Conservation (phyloP, 148 eudicot genomes). For the Chenopodium quinoa region DNA sequence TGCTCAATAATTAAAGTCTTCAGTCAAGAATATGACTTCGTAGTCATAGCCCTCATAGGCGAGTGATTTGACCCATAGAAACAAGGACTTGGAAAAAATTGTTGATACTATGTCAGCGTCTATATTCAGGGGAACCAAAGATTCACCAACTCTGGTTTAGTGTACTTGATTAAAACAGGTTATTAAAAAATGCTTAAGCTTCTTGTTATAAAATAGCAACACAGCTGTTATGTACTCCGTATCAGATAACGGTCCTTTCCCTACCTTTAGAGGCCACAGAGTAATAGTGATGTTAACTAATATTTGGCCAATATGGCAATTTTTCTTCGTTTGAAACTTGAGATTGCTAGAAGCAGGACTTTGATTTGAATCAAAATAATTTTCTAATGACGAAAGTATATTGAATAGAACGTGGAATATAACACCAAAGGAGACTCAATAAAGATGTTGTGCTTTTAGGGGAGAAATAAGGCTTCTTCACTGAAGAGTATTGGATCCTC, state of each 20-base stretch:
- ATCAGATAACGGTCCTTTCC: background rate
- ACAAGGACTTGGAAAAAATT: background rate
- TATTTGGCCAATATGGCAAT: background rate
- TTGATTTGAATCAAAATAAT: background rate
- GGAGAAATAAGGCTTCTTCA: background rate
- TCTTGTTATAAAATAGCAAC: background rate
- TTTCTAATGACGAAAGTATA: background rate
- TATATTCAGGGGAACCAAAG: background rate
- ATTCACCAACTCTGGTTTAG: background rate
- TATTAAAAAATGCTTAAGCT: background rate
- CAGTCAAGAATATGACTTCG: too few relatives aligned
- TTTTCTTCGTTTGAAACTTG: slow-evolving; percentile 1
- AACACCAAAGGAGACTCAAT: background rate
- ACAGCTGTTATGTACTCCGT: background rate
- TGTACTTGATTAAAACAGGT: background rate
- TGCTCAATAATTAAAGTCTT: too few relatives aligned
- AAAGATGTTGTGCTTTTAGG: background rate
- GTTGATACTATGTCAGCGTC: background rate
- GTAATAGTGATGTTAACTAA: background rate
- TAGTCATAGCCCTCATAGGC: background rate
- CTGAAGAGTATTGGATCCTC: background rate
- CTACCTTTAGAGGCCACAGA: background rate
- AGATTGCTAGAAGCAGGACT: slow-evolving; percentile 3
- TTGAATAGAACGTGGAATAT: slow-evolving; percentile 1
- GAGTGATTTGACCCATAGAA: background rate